Conservation (phyloP, 805 yeast species). For the Gaillardinia entomophila region DNA sequence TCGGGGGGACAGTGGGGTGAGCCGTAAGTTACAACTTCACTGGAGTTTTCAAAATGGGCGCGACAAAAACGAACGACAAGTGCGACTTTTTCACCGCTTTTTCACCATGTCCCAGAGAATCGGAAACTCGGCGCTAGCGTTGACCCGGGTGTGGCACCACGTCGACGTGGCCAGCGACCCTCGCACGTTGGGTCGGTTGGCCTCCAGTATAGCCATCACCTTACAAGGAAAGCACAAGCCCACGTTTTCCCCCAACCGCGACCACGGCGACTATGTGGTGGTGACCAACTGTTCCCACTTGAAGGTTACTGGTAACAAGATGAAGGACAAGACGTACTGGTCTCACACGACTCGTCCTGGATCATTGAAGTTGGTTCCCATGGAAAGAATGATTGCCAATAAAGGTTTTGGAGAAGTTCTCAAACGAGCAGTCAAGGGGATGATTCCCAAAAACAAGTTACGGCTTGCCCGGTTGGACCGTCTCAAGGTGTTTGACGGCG, state of each 20-base stretch:
- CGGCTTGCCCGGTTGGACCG: constrained; percentile 77
- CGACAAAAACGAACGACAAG: too few relatives aligned
- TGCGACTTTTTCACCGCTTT: not conserved
- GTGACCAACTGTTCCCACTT: constrained; percentile 86
- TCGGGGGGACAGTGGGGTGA: constrained; percentile 5
- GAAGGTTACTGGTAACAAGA: constrained; percentile 79
- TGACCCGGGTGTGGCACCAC: constrained; percentile 92
- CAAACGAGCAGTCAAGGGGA: constrained; percentile 84
- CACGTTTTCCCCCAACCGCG: constrained; percentile 61
- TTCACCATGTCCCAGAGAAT: constrained; percentile 27
- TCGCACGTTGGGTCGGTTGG: constrained; percentile 88
- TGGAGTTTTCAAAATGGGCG: too few relatives aligned
- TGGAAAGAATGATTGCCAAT: constrained; percentile 69
- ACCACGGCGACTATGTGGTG: constrained; percentile 94
- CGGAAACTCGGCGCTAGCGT: constrained; percentile 58
- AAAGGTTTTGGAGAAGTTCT: constrained; percentile 87
- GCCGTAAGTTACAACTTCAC: too few relatives aligned
- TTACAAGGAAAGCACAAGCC: constrained; percentile 98
- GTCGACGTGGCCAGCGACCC: constrained; percentile 81
- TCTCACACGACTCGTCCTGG: constrained; percentile 90
- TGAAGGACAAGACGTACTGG: constrained; percentile 79
- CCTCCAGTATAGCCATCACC: constrained; percentile 80
- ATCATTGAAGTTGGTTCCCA: constrained; percentile 71
- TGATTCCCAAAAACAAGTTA: constrained; percentile 89
- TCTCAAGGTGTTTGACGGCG: constrained; percentile 81